Conservation (phyloP, 352 stramenopile genomes). For the Saprolegnia parasitica region DNA sequence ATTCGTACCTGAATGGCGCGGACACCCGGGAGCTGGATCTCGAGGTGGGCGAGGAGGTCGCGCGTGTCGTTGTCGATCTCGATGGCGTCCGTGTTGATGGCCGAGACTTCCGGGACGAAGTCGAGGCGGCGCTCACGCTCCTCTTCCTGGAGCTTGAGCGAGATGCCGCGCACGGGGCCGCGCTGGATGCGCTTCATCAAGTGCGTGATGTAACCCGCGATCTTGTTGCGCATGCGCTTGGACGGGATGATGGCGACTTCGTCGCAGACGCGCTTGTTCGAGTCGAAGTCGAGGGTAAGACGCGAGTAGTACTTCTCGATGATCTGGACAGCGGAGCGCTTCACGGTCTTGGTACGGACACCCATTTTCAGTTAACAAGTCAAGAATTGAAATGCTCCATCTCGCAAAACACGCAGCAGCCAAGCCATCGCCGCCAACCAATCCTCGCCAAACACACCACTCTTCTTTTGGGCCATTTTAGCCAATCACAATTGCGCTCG, state of each 20-base stretch:
- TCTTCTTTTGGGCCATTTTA: neutral
- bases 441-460: neutral
- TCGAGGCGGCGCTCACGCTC: constrained; percentile 99
- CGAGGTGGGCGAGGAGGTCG: constrained; percentile 95
- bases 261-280: constrained; percentile 98
- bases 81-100: constrained; percentile 91
- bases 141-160: constrained; percentile 99
- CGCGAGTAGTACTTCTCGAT: constrained; percentile 99
- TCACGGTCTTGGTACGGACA: constrained; percentile 99
- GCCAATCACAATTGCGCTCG: neutral
- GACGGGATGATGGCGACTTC: constrained; percentile 98
- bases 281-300: constrained; percentile 99
- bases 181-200: constrained; percentile 99
- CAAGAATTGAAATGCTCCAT: constrained; percentile 26
- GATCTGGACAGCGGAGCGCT: constrained; percentile 99
- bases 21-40: constrained; percentile 90
- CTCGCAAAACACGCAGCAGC: neutral
- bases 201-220: constrained; percentile 99
- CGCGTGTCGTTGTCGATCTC: constrained; percentile 98
- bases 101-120: constrained; percentile 98
- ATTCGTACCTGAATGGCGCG: constrained; percentile 79
- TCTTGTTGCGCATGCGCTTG: constrained; percentile 99
- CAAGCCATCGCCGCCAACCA: constrained; percentile 2
- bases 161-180: constrained; percentile 99
- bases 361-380: constrained; percentile 74